Base-by-base conservation (phyloP, 1,139 yeast species). In the Hanseniaspora uvarum region DNA sequence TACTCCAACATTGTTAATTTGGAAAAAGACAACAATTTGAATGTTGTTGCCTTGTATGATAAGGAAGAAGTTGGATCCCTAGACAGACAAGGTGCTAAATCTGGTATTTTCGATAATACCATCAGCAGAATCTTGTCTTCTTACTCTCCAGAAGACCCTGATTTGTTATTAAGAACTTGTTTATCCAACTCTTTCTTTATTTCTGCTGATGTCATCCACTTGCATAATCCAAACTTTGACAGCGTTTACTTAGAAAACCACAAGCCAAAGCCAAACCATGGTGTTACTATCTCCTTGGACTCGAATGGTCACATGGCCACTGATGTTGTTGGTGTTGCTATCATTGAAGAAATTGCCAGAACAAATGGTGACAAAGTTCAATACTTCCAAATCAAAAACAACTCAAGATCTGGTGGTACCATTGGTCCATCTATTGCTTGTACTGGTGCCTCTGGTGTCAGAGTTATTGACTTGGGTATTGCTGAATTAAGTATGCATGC, bases 401-500 rank as follows among this genome's bases (percentile, higher is more conserved):
- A 80, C 63, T 73, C 81, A 10, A 72, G 86, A 57, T 79, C 86
- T 2, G 94, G 94, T 14, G 86, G 89, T 30, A 85, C 94, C 19
- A 83, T 85, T 63, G 94, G 94, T 0, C 92, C 92, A 7, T 72
- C 76, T 46, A 69, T 85, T 54, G 72, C 87, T 1, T 50, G 53
- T 37, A 69, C 79, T 7, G 60, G 62, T 14, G 66, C 64, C 52
- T 82, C 89, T 1, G 94, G 94, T 33, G 84, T 88, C 12, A 74
- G 87, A 62, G 81, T 87, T 28, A 75, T 83, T 50, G 94, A 85
- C 64, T 71, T 83, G 56, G 94, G 94, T 40, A 79, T 85, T 58
- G 82, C 94, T 0, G 88, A 83, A 61, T 70, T 83, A 59, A 76
- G 88, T 8, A 85, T 85, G 94, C 94, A 85, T 67, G 81, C 87